Conservation (phyloP, 306 rosid species). For the Delonix regia region DNA sequence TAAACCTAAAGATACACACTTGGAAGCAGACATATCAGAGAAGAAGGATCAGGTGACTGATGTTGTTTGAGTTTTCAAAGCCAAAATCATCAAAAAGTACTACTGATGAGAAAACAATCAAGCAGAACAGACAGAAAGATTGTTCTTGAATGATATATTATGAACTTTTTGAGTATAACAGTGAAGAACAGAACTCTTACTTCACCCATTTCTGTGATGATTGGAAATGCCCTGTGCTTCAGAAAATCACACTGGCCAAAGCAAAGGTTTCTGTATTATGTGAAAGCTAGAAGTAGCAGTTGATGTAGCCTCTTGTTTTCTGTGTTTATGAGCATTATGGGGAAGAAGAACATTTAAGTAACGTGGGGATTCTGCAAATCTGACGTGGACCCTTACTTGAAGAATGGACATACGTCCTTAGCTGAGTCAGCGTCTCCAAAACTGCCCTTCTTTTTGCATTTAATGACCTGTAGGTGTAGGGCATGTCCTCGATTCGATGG, state of each 20-base stretch:
- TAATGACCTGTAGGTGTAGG: neutral
- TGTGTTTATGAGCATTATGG: slow-evolving; percentile 13
- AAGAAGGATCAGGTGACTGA: neutral
- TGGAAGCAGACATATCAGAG: neutral
- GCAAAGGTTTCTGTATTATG: neutral
- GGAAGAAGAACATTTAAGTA: slow-evolving; percentile 41
- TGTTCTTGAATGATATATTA: neutral
- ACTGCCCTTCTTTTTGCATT: slow-evolving; percentile 40
- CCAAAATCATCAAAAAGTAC: neutral
- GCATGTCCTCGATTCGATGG: neutral
- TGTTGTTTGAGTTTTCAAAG: neutral
- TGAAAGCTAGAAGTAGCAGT: slow-evolving; percentile 23
- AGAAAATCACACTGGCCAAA: slow-evolving; percentile 24
- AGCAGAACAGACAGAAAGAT: slow-evolving; percentile 8
- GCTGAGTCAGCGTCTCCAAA: slow-evolving; percentile 37
- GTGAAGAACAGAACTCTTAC: slow-evolving; percentile 47
- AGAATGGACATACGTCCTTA: slow-evolving; percentile 27
- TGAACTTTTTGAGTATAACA: slow-evolving; percentile 16
- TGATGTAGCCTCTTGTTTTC: neutral
- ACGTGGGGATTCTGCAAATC: slow-evolving; percentile 54
- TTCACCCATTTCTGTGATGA: slow-evolving; percentile 64
- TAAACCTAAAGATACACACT: too few species aligned
- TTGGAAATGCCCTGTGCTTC: slow-evolving; percentile 32
- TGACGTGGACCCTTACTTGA: slow-evolving; percentile 62
- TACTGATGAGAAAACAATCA: neutral